Evolutionary conservation across 169 alveolate species (phyloP).

Genomic region (Theileria parva): DNA sequence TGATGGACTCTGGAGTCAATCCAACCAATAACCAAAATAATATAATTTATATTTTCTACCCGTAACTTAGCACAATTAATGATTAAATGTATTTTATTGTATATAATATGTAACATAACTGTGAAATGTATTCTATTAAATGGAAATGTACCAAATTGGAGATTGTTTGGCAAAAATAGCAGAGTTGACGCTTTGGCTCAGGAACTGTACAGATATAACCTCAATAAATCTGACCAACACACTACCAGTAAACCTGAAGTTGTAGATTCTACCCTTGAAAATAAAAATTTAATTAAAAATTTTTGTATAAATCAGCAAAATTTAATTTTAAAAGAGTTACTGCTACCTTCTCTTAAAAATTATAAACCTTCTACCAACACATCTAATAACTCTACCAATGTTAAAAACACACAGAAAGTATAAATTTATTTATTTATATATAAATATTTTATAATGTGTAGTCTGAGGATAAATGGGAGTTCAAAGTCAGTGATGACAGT

Average conservation of each 20-base stretch:
- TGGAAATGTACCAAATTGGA: conserved; percentile 18
- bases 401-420: background rate
- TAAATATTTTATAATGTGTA: background rate
- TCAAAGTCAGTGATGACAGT: background rate
- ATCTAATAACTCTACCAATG: background rate
- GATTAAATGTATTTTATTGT: background rate
- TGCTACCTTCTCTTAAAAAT: conserved; percentile 40
- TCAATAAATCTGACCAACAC: background rate
- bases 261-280: background rate
- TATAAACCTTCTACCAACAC: background rate
- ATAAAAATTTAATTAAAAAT: background rate
- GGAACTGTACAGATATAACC: conserved; percentile 10
- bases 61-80: background rate
- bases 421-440: background rate
- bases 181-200: conserved; percentile 3
- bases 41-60: background rate
- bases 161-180: background rate
- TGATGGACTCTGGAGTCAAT: conserved; percentile 68
- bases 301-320: conserved; percentile 42
- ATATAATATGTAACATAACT: background rate
- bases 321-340: conserved; percentile 36
- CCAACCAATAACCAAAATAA: conserved; percentile 22
- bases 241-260: conserved; percentile 2
- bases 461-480: conserved; percentile 23
- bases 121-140: background rate